phyloP scores from a whole-genome alignment of 139 green algal species.

The Chlorella sp. region DNA sequence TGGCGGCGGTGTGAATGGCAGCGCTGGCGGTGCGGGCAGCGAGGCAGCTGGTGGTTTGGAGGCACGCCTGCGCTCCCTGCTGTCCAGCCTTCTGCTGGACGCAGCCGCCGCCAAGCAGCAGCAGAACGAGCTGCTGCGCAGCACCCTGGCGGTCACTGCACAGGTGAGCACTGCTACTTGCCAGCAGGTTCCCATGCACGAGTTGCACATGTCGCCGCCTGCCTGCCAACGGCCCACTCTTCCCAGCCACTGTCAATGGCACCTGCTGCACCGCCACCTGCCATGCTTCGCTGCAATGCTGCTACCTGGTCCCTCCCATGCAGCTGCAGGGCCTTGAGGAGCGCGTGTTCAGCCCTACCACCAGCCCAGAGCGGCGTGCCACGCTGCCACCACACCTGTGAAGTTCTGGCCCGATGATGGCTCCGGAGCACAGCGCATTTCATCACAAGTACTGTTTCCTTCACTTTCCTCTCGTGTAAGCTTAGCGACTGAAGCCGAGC shows the following conservation, averaged over 20 bases:
- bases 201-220: neutral
- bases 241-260: too few relatives aligned
- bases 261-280: too few relatives aligned
- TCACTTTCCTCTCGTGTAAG: too few relatives aligned
- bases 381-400: neutral
- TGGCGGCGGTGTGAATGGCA: neutral
- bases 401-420: neutral
- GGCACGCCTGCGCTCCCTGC: neutral
- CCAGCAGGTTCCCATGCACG: too few relatives aligned
- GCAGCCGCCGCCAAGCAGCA: conserved; percentile 3
- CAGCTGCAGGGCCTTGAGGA: conserved; percentile 32
- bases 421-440: too few relatives aligned
- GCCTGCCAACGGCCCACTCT: neutral
- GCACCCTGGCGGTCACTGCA: neutral
- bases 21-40: neutral
- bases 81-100: conserved; percentile 5
- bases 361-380: conserved; percentile 10
- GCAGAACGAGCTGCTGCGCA: conserved; percentile 36
- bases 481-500: too few relatives aligned
- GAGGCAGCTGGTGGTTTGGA: neutral
- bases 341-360: conserved; percentile 10
- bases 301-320: neutral
- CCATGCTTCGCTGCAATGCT: too few relatives aligned
- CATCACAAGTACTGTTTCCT: too few relatives aligned
- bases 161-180: neutral